phyloP scores from a whole-genome alignment of 352 stramenopile species.

The Pythium diclinum region DNA sequence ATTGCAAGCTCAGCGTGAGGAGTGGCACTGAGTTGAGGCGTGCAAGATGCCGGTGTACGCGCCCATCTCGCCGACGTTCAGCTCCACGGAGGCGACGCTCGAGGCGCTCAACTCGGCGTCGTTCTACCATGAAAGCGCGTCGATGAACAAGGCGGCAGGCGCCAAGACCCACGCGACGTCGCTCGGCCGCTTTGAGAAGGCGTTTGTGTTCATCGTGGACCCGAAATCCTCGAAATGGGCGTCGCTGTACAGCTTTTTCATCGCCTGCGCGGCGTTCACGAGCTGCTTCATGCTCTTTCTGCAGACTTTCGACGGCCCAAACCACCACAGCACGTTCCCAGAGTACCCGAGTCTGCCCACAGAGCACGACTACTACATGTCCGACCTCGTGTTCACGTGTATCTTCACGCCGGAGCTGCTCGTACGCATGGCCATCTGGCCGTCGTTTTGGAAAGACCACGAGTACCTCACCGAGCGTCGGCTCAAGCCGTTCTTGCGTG shows the following conservation, averaged over 20 bases:
- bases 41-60: slow-evolving; percentile 50
- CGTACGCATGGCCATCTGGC: slow-evolving; percentile 69
- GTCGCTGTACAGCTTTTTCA: slow-evolving; percentile 73
- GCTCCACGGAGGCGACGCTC: slow-evolving; percentile 42
- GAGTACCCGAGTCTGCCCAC: slow-evolving; percentile 60
- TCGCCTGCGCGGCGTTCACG: slow-evolving; percentile 57
- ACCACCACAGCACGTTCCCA: slow-evolving; percentile 56
- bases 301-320: slow-evolving; percentile 71
- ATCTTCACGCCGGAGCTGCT: slow-evolving; percentile 72
- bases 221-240: slow-evolving; percentile 59
- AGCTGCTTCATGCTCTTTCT: slow-evolving; percentile 77
- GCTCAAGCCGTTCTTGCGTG: slow-evolving; percentile 60
- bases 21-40: background rate
- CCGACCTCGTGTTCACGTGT: slow-evolving; percentile 65
- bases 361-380: slow-evolving; percentile 50
- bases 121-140: slow-evolving; percentile 50
- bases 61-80: slow-evolving; percentile 65
- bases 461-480: slow-evolving; percentile 65
- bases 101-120: slow-evolving; percentile 48
- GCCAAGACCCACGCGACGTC: slow-evolving; percentile 33
- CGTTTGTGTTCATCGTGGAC: slow-evolving; percentile 74
- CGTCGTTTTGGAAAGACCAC: slow-evolving; percentile 65
- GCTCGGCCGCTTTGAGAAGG: slow-evolving; percentile 54
- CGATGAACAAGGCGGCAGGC: slow-evolving; percentile 27
- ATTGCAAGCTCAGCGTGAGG: background rate